Evolutionary conservation across 495 filamentous ascomycete species (phyloP).

Genomic region (Aspergillus cristatus): DNA sequence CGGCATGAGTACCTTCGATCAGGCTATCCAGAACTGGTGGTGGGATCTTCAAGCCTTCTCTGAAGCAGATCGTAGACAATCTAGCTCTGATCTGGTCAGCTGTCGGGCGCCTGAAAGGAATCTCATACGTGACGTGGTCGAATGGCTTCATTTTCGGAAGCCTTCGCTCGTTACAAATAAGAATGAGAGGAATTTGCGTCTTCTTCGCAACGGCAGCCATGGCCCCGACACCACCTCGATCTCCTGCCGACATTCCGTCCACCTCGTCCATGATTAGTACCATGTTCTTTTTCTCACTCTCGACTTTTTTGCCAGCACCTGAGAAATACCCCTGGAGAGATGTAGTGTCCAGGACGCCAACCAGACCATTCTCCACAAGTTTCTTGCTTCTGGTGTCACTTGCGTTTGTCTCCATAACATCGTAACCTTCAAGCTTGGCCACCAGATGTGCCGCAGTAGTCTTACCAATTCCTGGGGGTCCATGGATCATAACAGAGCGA

Average conservation of each 20-base stretch:
- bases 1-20: conserved; percentile 87
- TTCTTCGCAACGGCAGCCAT: conserved; percentile 91
- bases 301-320: conserved; percentile 70
- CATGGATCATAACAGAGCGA: conserved; percentile 85
- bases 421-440: conserved; percentile 86
- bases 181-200: conserved; percentile 86
- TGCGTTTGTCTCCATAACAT: conserved; percentile 90
- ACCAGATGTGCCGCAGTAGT: conserved; percentile 94
- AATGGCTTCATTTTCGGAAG: conserved; percentile 98
- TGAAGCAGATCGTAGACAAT: conserved; percentile 87
- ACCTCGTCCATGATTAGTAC: conserved; percentile 99
- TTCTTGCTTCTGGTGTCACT: conserved; percentile 98
- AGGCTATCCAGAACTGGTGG: conserved; percentile 82
- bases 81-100: conserved; percentile 80
- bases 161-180: conserved; percentile 93
- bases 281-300: conserved; percentile 76
- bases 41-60: conserved; percentile 82
- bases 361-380: conserved; percentile 76
- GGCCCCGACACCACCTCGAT: conserved; percentile 91
- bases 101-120: conserved; percentile 83
- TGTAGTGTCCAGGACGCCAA: conserved; percentile 85
- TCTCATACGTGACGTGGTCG: conserved; percentile 69
- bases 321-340: conserved; percentile 89
- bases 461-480: conserved; percentile 94
- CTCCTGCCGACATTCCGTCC: conserved; percentile 96